phyloP scores from a whole-genome alignment of 176 grass and related monocot species.

The Triticum urartu region DNA sequence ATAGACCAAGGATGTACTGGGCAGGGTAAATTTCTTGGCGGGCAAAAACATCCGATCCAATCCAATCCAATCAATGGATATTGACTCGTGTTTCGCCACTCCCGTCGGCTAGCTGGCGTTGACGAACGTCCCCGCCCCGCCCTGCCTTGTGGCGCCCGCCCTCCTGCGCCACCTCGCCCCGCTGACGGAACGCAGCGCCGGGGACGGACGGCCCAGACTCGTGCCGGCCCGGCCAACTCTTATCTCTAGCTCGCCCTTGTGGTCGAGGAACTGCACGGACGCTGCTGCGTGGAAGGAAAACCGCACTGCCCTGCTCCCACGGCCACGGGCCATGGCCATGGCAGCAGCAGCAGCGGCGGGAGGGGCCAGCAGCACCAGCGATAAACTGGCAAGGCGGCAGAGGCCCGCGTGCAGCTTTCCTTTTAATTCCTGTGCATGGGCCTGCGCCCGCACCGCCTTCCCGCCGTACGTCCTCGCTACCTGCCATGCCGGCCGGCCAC shows the following conservation, averaged over 20 bases:
- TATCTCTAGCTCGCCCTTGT: not conserved
- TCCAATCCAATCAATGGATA: not conserved
- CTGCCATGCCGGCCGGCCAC: not conserved
- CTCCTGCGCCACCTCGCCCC: not conserved
- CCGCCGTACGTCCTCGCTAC: not conserved
- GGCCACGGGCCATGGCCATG: not conserved
- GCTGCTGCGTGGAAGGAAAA: not conserved
- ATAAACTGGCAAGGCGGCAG: not conserved
- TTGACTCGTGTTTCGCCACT: not conserved
- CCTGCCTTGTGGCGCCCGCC: not conserved
- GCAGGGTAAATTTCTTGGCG: not conserved
- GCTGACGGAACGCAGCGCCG: not conserved
- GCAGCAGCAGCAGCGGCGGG: no score
- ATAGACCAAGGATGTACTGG: not conserved
- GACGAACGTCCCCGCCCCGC: not conserved
- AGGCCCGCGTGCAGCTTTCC: not conserved
- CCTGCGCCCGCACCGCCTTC: not conserved
- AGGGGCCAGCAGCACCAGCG: not conserved
- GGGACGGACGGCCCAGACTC: not conserved
- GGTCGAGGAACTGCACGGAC: not conserved
- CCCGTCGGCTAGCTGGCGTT: slow-evolving; percentile 24
- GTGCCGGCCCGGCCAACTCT: not conserved
- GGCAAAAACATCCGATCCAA: not conserved
- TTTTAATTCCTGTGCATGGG: not conserved
- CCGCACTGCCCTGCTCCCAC: not conserved